phyloP scores from a whole-genome alignment of 2,329 filamentous ascomycete species.

The Neofusicoccum sp. region DNA sequence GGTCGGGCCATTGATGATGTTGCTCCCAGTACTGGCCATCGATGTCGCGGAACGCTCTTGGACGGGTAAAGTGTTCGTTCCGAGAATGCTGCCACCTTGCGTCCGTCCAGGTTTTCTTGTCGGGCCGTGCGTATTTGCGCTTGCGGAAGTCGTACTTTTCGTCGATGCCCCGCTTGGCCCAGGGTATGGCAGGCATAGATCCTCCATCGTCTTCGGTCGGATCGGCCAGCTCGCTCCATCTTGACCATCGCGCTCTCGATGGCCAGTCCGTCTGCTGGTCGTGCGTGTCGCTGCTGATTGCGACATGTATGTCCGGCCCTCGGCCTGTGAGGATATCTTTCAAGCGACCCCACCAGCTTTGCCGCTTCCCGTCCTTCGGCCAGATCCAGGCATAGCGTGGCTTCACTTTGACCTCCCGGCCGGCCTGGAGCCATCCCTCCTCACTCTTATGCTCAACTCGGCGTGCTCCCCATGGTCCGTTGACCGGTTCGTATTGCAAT shows the following conservation, averaged over 20 bases:
- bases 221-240: slow-evolving; percentile 32
- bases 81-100: slow-evolving; percentile 25
- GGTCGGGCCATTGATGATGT: neutral
- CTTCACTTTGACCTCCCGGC: slow-evolving; percentile 27
- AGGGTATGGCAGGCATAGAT: slow-evolving; percentile 1
- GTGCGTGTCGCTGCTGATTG: slow-evolving; percentile 36
- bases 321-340: slow-evolving; percentile 43
- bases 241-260: slow-evolving; percentile 36
- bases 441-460: slow-evolving; percentile 22
- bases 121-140: slow-evolving; percentile 31
- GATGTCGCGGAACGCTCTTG: slow-evolving; percentile 26
- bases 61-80: neutral
- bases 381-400: slow-evolving; percentile 45
- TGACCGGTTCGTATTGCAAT: neutral
- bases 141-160: slow-evolving; percentile 37
- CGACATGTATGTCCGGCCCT: slow-evolving; percentile 48
- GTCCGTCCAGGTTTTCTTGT: slow-evolving; percentile 32
- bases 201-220: neutral
- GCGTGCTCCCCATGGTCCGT: neutral
- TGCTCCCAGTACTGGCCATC: slow-evolving; percentile 30
- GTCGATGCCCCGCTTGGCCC: slow-evolving; percentile 18
- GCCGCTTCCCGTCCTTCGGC: slow-evolving; percentile 42
- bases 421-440: slow-evolving; percentile 28
- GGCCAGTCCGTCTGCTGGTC: slow-evolving; percentile 41
- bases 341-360: slow-evolving; percentile 37